phyloP scores from a whole-genome alignment of 202 grass and related monocot species.

The Saccharum hybrid region DNA sequence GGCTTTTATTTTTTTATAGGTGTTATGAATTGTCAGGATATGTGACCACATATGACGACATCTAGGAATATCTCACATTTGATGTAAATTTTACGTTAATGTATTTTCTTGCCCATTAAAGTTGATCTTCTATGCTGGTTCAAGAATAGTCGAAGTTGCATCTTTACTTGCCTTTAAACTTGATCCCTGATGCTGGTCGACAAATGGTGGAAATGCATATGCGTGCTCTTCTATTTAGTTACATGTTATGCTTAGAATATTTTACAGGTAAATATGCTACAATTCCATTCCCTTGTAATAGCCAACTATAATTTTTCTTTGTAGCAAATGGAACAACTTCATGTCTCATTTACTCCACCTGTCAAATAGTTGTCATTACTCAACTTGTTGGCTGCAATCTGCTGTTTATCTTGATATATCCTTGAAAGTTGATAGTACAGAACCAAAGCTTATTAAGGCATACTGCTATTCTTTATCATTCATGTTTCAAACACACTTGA shows the following conservation, averaged over 20 bases:
- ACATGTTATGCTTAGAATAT: not conserved
- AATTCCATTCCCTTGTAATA: not conserved
- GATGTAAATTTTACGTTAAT: not conserved
- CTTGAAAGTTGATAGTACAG: not conserved
- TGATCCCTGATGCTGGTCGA: not conserved
- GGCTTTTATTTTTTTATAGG: not conserved
- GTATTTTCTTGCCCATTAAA: not conserved
- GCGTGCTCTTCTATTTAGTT: not conserved
- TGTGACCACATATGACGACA: not conserved
- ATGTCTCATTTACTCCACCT: not conserved
- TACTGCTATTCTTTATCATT: not conserved
- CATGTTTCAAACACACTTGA: not conserved
- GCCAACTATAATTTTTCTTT: not conserved
- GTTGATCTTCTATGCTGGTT: not conserved
- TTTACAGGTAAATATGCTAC: not conserved
- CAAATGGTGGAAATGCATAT: not conserved
- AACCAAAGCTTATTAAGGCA: not conserved
- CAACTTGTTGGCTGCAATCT: not conserved
- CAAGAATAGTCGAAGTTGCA: constrained; percentile 3
- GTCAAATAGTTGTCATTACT: not conserved
- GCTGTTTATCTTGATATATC: constrained; percentile 2
- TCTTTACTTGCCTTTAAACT: not conserved
- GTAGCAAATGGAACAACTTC: not conserved
- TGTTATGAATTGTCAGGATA: not conserved
- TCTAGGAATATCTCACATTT: not conserved